A percentile compares a stretch with the other conserved stretches of the same genome.
Conservation (phyloP, 2,329 filamentous ascomycete species). For the Salinomyces thailandicus region DNA sequence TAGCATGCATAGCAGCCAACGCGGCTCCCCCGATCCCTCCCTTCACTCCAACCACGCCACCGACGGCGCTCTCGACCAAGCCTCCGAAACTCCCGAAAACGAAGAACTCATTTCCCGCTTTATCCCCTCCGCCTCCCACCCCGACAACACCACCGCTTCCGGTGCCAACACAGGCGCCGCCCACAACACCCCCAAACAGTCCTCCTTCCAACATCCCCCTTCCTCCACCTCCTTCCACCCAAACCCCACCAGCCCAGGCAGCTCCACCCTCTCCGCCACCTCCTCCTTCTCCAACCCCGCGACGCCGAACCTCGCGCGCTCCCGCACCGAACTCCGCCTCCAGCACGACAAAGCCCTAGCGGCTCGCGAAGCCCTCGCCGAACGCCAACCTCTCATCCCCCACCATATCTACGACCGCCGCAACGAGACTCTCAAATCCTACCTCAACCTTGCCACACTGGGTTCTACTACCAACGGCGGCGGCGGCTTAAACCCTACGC, state of each 20-base stretch:
- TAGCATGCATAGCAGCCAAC: conserved; percentile 19
- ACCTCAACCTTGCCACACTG: conserved; percentile 13
- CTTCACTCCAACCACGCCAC: conserved; percentile 15
- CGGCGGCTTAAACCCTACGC: not conserved
- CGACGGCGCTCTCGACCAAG: conserved; percentile 10
- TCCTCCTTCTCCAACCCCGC: conserved; percentile 21
- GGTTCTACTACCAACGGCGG: not conserved
- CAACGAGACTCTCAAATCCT: conserved; percentile 25
- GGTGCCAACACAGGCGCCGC: conserved; percentile 17
- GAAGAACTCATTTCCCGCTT: conserved; percentile 26
- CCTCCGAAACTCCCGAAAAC: conserved; percentile 7
- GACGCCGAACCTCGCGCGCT: conserved; percentile 23
- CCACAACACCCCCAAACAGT: conserved; percentile 20
- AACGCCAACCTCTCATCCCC: conserved; percentile 20
- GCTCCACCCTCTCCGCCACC: conserved; percentile 17
- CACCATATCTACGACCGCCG: conserved; percentile 24
- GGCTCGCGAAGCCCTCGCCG: conserved; percentile 19
- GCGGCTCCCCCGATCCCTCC: conserved; percentile 21
- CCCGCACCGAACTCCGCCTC: conserved; percentile 23
- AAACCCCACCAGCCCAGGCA: conserved; percentile 20
- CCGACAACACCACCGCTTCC: conserved; percentile 15
- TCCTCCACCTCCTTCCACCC: conserved; percentile 9
- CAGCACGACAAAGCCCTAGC: conserved; percentile 25
- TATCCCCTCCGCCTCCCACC: conserved; percentile 22
- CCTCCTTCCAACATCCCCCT: conserved; percentile 20